Conservation (phyloP, 1,284 basidiomycete species). For the Cutaneotrichosporon curvatum region DNA sequence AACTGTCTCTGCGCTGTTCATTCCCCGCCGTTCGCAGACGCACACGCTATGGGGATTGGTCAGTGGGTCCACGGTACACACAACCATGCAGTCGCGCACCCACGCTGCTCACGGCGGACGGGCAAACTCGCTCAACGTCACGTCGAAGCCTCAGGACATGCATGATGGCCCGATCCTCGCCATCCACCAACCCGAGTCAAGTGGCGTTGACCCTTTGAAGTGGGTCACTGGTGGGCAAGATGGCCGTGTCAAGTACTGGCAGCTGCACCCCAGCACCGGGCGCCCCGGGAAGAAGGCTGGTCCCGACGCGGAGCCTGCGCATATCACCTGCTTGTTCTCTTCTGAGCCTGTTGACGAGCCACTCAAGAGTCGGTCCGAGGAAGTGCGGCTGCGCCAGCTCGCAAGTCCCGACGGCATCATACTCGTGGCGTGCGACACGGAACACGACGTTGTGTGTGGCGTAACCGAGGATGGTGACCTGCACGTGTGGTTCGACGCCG, state of each 20-base stretch:
- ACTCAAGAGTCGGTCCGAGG: constrained; percentile 28
- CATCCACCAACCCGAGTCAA: constrained; percentile 25
- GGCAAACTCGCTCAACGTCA: constrained; percentile 32
- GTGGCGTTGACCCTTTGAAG: constrained; percentile 14
- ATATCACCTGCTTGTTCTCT: constrained; percentile 34
- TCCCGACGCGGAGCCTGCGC: constrained; percentile 17
- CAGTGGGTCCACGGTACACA: constrained; percentile 38
- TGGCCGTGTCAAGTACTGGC: constrained; percentile 42
- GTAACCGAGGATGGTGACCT: constrained; percentile 38
- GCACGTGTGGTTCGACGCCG: constrained; percentile 28
- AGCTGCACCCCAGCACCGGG: constrained; percentile 21
- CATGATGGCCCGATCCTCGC: constrained; percentile 32
- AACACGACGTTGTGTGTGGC: constrained; percentile 29
- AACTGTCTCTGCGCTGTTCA: constrained; percentile 23
- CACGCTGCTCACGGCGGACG: constrained; percentile 32
- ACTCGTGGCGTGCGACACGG: constrained; percentile 26
- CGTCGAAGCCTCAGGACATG: constrained; percentile 19
- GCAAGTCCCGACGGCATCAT: constrained; percentile 29
- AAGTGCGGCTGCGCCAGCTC: constrained; percentile 24
- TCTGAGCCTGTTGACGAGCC: constrained; percentile 21
- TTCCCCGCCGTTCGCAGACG: constrained; percentile 28
- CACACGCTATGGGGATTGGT: constrained; percentile 39
- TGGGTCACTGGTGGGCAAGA: constrained; percentile 42
- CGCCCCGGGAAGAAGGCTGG: constrained; percentile 25
- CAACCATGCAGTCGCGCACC: constrained; percentile 31